Evolutionary conservation across 139 green algal species (phyloP).

Genomic region (Pseudopediastrum boryanum): DNA sequence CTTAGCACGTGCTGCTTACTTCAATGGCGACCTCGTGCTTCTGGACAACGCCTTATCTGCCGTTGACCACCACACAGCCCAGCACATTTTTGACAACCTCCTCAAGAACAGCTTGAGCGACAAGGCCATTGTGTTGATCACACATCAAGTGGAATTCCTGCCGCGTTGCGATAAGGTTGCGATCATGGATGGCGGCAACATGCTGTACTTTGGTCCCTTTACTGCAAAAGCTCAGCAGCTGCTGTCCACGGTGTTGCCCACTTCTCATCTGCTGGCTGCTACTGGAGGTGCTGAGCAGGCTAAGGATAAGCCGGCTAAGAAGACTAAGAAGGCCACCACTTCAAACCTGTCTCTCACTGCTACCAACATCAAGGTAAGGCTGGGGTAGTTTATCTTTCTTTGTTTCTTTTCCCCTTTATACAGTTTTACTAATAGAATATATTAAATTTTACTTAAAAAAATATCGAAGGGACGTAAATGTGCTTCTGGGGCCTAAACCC

Average conservation of each 20-base stretch:
- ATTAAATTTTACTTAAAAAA: too few species aligned
- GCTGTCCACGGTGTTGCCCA: slow-evolving; percentile 49
- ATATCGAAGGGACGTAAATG: too few species aligned
- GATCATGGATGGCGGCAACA: slow-evolving; percentile 52
- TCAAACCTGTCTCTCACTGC: slow-evolving; percentile 28
- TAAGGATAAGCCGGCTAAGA: slow-evolving; percentile 31
- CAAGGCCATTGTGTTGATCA: slow-evolving; percentile 51
- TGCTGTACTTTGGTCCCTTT: slow-evolving; percentile 59
- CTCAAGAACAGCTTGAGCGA: slow-evolving; percentile 48
- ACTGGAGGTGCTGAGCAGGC: slow-evolving; percentile 45
- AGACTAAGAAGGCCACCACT: background rate
- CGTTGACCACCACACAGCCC: slow-evolving; percentile 52
- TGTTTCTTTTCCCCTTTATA: too few species aligned
- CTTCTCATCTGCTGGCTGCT: slow-evolving; percentile 48
- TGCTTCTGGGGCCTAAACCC: too few species aligned
- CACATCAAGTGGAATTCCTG: slow-evolving; percentile 55
- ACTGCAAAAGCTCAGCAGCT: slow-evolving; percentile 35
- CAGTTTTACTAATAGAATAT: too few species aligned
- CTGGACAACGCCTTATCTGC: slow-evolving; percentile 57
- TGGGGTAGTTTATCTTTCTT: too few species aligned
- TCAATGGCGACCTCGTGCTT: slow-evolving; percentile 48
- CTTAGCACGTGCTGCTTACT: slow-evolving; percentile 51
- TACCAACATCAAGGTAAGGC: slow-evolving; percentile 8
- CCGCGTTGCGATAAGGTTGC: slow-evolving; percentile 49
- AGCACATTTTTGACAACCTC: slow-evolving; percentile 50